Base-by-base conservation (phyloP, 805 yeast genomes). In the Saitoella complicata region DNA sequence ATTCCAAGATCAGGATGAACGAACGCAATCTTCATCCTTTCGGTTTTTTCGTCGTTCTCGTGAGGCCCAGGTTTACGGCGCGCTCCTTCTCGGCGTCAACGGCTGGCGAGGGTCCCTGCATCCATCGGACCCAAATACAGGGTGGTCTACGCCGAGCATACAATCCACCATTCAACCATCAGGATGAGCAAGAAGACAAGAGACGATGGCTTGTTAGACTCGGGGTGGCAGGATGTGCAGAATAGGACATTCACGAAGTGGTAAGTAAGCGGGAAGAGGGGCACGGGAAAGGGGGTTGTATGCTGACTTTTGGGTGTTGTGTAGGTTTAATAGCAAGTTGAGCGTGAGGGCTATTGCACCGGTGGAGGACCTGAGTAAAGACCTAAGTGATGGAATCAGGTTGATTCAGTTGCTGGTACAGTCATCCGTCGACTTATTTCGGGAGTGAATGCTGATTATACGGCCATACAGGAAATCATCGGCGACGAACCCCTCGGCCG, bases 1-100 rank as follows among this genome's bases (percentile, higher is more conserved):
- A 88, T 88, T 0, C 98, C 98, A 44, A 91, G 65, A 63, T 91
- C 98, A 0, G 98, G 98, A 58, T 91, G 98, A 4, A 91, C 63
- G 54, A 91, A 83, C 1, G 95, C 95, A 34, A 88, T 70, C 48
- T 68, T 75, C 70, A 73, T 63, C 7, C 7, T 42, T 8, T 10
- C n/a, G n/a, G n/a, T n/a, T n/a, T n/a, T n/a, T n/a, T n/a, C n/a
- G n/a, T n/a, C n/a, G n/a, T n/a, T n/a, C n/a, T n/a, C n/a, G n/a
- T n/a, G n/a, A n/a, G n/a, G n/a, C n/a, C n/a, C n/a, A n/a, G n/a
- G 21, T 21, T 21, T 21, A 21, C 21, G 21, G 21, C 21, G 21
- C 21, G 21, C 21, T 21, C 21, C 21, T 21, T 21, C 21, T n/a
- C n/a, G n/a, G n/a, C n/a, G 4, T 21, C 21, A 21, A 21, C 21